Base-by-base conservation (phyloP, 2,329 filamentous ascomycete species). In the Helicocarpus griseus region DNA sequence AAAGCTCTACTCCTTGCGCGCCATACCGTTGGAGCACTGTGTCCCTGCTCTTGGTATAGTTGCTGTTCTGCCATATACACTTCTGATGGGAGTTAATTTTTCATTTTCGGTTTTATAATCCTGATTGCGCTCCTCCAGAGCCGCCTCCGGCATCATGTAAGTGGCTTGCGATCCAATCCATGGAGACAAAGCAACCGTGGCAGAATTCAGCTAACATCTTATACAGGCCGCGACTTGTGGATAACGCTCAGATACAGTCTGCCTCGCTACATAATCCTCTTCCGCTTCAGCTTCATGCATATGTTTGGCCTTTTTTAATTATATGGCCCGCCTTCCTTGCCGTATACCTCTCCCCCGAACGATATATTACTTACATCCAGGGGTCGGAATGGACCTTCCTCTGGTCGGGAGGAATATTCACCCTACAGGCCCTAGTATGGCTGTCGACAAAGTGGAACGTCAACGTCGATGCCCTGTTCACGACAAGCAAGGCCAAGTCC, bases 311-410 rank as follows among this genome's bases (percentile, higher is more conserved):
- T 0, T 98, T 96, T 65, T 75, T 85, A 54, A 83, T 96, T 60
- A 76, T 90, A 63, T 98, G 94, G 90, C 93, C 94, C 49, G 73
- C 86, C 62, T 97, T 97, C 71, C 80, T 95, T 58, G 82, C 87
- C 67, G 83, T 90, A 70, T 97, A 95, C 69, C 81, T 95, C 50
- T 86, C 82, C 21, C 77, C 83, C 55, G 85, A 89, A 50, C 82
- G 87, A 59, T 98, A 98, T 70, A 86, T 95, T 59, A 85, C 84
- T 65, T 84, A 97, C 74, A 94, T 98, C 58, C 82, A 86, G 62
- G 90, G 86, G n/a, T 83, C 86, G 61, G 93, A 98, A 77, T 98
- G 93, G 91, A 97, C 94, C 0, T 95, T 95, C 67, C 88, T 98
- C 56, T 98, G 88, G 83, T 81, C 86, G 58, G 91, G 87, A 62